Percentiles rank a stretch among this genome's conserved stretches.
Conservation (phyloP, 495 filamentous ascomycete genomes). For the Mytilinidion resinicola region DNA sequence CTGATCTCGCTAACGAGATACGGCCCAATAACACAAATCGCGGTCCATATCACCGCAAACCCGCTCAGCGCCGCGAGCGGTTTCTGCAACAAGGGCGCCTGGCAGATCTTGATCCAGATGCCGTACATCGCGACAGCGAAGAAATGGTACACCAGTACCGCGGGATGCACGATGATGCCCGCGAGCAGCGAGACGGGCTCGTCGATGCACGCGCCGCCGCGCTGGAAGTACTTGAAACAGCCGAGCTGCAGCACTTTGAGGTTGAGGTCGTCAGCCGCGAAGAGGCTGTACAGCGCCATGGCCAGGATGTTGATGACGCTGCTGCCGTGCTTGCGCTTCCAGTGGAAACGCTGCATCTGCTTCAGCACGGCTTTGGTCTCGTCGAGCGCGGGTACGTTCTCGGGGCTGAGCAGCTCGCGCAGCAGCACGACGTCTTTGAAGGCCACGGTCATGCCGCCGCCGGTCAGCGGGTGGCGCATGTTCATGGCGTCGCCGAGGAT, state of each 20-base stretch:
- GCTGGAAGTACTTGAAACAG: constrained; percentile 89
- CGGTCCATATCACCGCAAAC: constrained; percentile 23
- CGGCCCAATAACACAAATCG: constrained; percentile 28
- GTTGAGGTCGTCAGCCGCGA: constrained; percentile 71
- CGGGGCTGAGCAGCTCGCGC: constrained; percentile 61
- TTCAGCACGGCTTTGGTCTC: constrained; percentile 56
- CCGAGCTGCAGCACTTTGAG: constrained; percentile 78
- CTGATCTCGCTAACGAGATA: constrained; percentile 28
- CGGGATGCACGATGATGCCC: constrained; percentile 70
- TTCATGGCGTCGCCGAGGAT: constrained; percentile 89
- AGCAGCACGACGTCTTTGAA: constrained; percentile 80
- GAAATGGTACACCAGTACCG: constrained; percentile 84
- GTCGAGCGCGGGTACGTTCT: constrained; percentile 59
- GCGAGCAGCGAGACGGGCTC: constrained; percentile 78
- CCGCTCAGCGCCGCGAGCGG: constrained; percentile 18
- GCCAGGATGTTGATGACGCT: constrained; percentile 94
- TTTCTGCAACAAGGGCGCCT: constrained; percentile 5
- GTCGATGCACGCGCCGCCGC: constrained; percentile 61
- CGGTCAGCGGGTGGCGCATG: constrained; percentile 92
- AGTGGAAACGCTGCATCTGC: constrained; percentile 77
- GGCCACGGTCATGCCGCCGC: constrained; percentile 93
- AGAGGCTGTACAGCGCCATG: constrained; percentile 81
- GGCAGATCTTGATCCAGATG: constrained; percentile 57
- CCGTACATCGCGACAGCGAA: constrained; percentile 85
- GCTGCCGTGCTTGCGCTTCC: constrained; percentile 72